Evolutionary conservation across 1,139 yeast species (phyloP).

Genomic region (Kodamaea anthophila): DNA sequence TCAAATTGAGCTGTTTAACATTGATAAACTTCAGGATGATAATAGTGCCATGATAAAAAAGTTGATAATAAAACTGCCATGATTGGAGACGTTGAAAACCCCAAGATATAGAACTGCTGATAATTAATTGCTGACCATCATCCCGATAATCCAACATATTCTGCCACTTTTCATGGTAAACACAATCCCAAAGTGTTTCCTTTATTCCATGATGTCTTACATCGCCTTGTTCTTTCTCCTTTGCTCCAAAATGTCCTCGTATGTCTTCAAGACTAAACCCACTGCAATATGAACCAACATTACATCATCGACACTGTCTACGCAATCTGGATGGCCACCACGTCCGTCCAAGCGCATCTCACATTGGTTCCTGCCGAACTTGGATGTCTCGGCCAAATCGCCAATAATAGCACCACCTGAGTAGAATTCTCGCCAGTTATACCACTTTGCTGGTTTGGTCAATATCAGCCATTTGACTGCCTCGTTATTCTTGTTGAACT

Average conservation of each 20-base stretch:
- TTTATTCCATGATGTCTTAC: too few relatives aligned
- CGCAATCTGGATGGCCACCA: conserved; percentile 4
- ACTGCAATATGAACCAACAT: conserved; percentile 8
- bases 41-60: too few relatives aligned
- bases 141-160: too few relatives aligned
- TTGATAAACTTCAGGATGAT: too few relatives aligned
- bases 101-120: too few relatives aligned
- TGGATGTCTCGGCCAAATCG: conserved; percentile 4
- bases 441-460: not conserved
- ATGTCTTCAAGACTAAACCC: conserved; percentile 7
- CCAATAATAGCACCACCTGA: conserved; percentile 6
- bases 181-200: too few relatives aligned
- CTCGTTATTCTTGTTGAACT: conserved; percentile 3
- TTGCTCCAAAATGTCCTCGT: conserved; percentile 6
- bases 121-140: too few relatives aligned
- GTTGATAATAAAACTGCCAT: too few relatives aligned
- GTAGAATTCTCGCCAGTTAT: conserved; percentile 4
- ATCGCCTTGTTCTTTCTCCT: too few relatives aligned
- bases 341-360: conserved; percentile 3
- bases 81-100: too few relatives aligned
- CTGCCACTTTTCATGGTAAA: too few relatives aligned
- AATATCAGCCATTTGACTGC: conserved; percentile 1
- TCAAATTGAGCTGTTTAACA: too few relatives aligned
- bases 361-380: conserved; percentile 3
- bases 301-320: conserved; percentile 5